Conservation (phyloP, 83 land plant genomes). For the Diphasiastrum complanatum region DNA sequence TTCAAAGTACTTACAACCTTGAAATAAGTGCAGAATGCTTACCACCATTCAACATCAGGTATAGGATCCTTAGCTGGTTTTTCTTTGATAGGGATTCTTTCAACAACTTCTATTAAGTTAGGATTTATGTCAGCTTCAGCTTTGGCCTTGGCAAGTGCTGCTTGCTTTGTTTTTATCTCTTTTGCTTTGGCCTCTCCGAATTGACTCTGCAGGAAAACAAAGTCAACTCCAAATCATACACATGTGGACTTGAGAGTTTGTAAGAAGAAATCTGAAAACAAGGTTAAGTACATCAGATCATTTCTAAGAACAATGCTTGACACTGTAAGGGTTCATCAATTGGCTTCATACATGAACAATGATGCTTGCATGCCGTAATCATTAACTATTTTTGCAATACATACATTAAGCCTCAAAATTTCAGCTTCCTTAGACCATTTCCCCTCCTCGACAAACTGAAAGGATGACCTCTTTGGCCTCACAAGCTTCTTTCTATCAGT, state of each 20-base stretch:
- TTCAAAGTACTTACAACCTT: background rate
- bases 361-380: no score
- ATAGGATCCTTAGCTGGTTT: constrained; percentile 73
- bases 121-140: constrained; percentile 89
- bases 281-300: no score
- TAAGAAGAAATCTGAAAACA: no score
- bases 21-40: constrained; percentile 11
- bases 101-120: constrained; percentile 77
- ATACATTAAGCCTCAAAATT: constrained; percentile 63
- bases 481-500: constrained; percentile 73
- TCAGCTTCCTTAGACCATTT: constrained; percentile 85
- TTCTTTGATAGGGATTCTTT: constrained; percentile 56
- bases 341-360: no score
- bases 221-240: background rate
- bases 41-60: constrained; percentile 99
- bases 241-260: no score
- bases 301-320: no score
- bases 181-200: constrained; percentile 94
- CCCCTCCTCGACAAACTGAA: constrained; percentile 99
- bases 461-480: constrained; percentile 70
- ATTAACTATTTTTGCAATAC: no score
- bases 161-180: constrained; percentile 76
- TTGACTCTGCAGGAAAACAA: constrained; percentile 48
- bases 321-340: background rate
- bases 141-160: constrained; percentile 83